phyloP scores from a whole-genome alignment of 208 protist species.

The Crithidia fasciculata region DNA sequence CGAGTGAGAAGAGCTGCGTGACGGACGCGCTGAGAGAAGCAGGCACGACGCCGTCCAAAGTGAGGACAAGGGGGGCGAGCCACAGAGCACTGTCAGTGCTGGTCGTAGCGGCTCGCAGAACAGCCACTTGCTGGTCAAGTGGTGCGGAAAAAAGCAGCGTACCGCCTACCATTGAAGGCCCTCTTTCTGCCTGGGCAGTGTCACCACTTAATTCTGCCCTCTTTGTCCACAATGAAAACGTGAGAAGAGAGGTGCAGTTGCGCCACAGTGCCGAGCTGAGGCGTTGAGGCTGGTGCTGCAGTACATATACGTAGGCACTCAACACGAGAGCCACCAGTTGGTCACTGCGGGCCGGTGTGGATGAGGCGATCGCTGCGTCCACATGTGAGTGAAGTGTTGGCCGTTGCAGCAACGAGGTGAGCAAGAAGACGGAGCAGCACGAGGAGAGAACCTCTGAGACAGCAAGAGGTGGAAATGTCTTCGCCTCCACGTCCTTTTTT shows the following conservation, averaged over 20 bases:
- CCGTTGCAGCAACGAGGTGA: not conserved
- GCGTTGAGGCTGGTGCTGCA: constrained; percentile 31
- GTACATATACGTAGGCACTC: constrained; percentile 17
- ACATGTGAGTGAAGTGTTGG: not conserved
- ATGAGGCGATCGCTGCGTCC: no score
- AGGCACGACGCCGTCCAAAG: not conserved
- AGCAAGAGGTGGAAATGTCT: not conserved
- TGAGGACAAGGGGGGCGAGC: constrained; percentile 23
- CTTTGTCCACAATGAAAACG: constrained; percentile 5
- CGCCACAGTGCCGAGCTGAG: constrained; percentile 25
- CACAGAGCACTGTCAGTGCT: constrained; percentile 23
- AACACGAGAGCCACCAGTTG: not conserved
- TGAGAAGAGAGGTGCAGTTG: constrained; percentile 7
- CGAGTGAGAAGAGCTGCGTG: not conserved
- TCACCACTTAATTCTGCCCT: not conserved
- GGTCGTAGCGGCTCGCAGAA: constrained; percentile 4
- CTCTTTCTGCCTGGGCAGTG: not conserved
- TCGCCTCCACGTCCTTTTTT: not conserved
- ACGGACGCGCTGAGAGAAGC: not conserved
- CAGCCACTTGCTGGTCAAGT: not conserved
- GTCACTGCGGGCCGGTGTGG: not conserved
- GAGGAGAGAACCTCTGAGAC: constrained; percentile 4
- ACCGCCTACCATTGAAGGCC: not conserved
- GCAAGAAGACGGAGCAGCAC: constrained; percentile 1
- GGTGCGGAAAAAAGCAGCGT: not conserved